phyloP scores from a whole-genome alignment of 164 flowering plant species.

The Taxillus chinensis region DNA sequence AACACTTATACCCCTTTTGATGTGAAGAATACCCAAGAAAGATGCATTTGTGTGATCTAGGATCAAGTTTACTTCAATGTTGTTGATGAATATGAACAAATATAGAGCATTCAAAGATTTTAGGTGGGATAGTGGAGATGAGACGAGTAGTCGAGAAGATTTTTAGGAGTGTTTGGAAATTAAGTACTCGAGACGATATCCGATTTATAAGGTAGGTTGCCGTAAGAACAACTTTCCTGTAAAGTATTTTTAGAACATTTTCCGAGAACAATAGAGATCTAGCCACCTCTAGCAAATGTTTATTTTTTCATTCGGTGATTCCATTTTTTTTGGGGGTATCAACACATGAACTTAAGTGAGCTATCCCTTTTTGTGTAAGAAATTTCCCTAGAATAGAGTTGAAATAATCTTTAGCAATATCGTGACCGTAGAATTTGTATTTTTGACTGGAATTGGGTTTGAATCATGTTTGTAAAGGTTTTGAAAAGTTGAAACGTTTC shows the following conservation, averaged over 20 bases:
- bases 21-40: too few relatives aligned
- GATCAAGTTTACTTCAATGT: background rate
- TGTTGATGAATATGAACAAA: background rate
- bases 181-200: background rate
- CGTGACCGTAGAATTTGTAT: background rate
- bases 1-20: too few relatives aligned
- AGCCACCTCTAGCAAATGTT: constrained; percentile 1
- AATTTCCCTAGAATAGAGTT: background rate
- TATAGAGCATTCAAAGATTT: background rate
- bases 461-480: background rate
- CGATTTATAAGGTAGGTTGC: too few relatives aligned
- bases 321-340: constrained; percentile 1
- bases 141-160: background rate
- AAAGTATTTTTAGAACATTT: background rate
- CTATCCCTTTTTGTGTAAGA: background rate
- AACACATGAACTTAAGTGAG: constrained; percentile 1
- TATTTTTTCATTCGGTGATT: background rate
- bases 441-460: background rate
- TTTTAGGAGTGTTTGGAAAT: background rate
- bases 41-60: too few relatives aligned
- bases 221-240: background rate
- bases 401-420: background rate
- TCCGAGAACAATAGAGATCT: background rate
- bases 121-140: background rate
- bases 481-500: background rate